Evolutionary conservation across 2,329 filamentous ascomycete genomes (phyloP).

Genomic region (Taxawa tesnikishii): DNA sequence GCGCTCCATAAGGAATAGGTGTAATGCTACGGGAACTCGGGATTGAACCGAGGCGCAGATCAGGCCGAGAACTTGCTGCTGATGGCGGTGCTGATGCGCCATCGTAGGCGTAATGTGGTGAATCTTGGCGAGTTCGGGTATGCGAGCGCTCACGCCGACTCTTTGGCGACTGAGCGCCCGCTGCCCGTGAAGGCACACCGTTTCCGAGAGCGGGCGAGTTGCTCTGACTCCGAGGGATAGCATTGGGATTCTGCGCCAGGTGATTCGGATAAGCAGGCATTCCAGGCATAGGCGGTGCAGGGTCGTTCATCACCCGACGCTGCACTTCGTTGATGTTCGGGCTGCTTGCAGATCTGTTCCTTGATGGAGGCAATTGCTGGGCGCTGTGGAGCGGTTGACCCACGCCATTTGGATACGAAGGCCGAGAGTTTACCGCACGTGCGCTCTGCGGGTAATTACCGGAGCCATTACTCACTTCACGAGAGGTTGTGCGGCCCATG

Average conservation of each 20-base stretch:
- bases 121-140: constrained; percentile 5
- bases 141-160: constrained; percentile 46
- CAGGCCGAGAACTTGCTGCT: constrained; percentile 25
- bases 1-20: no score
- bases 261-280: constrained; percentile 39
- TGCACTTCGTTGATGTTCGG: constrained; percentile 73
- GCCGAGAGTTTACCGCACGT: constrained; percentile 4
- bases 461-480: constrained; percentile 5
- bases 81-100: constrained; percentile 37
- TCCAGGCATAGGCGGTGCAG: constrained; percentile 27
- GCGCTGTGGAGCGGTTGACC: constrained; percentile 38
- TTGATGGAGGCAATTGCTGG: constrained; percentile 38
- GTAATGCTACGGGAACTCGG: constrained; percentile 2
- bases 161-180: constrained; percentile 60
- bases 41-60: constrained; percentile 3
- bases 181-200: constrained; percentile 43
- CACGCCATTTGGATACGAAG: constrained; percentile 46
- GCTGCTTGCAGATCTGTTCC: constrained; percentile 82
- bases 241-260: constrained; percentile 2
- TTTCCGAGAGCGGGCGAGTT: no score
- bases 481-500: constrained; percentile 51
- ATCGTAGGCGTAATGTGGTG: constrained; percentile 27
- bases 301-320: constrained; percentile 42
- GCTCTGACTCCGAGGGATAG: constrained; percentile 62
- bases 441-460: constrained; percentile 7